A percentile compares a stretch with the other conserved stretches of the same genome.
phyloP scores from a whole-genome alignment of 805 yeast species.

The Metschnikowia borealis region DNA sequence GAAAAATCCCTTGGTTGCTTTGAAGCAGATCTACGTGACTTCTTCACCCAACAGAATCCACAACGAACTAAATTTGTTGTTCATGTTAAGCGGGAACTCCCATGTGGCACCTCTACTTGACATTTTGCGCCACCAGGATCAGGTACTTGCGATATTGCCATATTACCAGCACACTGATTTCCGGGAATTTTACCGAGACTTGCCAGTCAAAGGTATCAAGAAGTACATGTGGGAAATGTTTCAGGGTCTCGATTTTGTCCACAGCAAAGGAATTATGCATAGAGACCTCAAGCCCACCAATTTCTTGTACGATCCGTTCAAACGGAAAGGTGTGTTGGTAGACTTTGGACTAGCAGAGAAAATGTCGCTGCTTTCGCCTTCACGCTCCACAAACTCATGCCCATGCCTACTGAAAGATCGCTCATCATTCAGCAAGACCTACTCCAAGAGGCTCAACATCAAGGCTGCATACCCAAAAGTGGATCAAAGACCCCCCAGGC shows the following conservation, averaged over 20 bases:
- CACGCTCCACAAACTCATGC: conserved; percentile 37
- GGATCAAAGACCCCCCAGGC: conserved; percentile 80
- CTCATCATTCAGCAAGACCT: conserved; percentile 13
- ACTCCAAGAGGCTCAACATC: conserved; percentile 25
- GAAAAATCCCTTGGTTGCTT: conserved; percentile 63
- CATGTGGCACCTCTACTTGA: conserved; percentile 88
- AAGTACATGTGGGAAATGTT: conserved; percentile 76
- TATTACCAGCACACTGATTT: conserved; percentile 89
- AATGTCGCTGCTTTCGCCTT: conserved; percentile 13
- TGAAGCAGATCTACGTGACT: conserved; percentile 91
- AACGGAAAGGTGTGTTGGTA: conserved; percentile 73
- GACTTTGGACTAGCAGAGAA: conserved; percentile 91
- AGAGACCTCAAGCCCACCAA: conserved; percentile 54
- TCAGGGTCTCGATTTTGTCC: conserved; percentile 65
- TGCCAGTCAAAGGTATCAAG: conserved; percentile 76
- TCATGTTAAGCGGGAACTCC: conserved; percentile 60
- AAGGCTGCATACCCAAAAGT: conserved; percentile 72
- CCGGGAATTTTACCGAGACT: conserved; percentile 76
- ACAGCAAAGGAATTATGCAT: conserved; percentile 39
- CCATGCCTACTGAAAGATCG: conserved; percentile 51
- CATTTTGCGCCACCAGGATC: conserved; percentile 83
- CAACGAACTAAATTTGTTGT: conserved; percentile 79
- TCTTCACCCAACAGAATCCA: conserved; percentile 89
- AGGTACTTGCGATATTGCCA: conserved; percentile 88
- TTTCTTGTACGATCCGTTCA: conserved; percentile 63